Evolutionary conservation across 441 rosid genomes (phyloP).

Genomic region (Pelargonium exstipulatum): DNA sequence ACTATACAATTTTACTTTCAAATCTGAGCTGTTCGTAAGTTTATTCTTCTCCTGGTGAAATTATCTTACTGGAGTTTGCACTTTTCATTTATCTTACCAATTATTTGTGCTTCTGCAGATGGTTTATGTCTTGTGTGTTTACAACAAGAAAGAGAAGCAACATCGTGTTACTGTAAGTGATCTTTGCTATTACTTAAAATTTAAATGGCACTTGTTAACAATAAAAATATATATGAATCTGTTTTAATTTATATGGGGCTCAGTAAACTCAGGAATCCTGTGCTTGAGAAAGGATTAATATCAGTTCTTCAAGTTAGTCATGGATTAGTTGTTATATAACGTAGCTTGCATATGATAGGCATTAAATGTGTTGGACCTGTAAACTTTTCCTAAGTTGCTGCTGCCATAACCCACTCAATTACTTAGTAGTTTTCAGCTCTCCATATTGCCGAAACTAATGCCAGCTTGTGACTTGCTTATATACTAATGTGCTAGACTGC

Average conservation of each 20-base stretch:
- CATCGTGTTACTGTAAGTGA: constrained; percentile 73
- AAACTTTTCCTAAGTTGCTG: neutral
- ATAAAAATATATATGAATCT: neutral
- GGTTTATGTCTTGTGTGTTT: constrained; percentile 86
- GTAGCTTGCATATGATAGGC: neutral
- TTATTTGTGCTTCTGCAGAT: constrained; percentile 51
- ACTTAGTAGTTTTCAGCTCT: neutral
- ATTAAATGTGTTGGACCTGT: neutral
- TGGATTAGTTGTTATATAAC: neutral
- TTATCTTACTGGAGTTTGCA: neutral
- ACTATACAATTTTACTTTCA: neutral
- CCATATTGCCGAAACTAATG: neutral
- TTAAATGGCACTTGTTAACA: neutral
- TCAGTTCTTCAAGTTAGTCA: neutral
- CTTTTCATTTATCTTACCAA: constrained; percentile 14
- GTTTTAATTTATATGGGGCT: neutral
- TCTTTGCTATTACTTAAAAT: constrained; percentile 23
- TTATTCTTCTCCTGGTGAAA: neutral
- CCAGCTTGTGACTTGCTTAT: neutral
- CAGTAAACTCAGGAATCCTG: neutral
- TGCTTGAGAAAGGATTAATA: neutral
- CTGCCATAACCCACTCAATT: neutral
- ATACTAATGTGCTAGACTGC: neutral
- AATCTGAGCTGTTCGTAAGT: neutral
- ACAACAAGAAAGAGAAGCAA: constrained; percentile 90